phyloP scores from a whole-genome alignment of 2,329 filamentous ascomycete species.

The Fusarium sp. region DNA sequence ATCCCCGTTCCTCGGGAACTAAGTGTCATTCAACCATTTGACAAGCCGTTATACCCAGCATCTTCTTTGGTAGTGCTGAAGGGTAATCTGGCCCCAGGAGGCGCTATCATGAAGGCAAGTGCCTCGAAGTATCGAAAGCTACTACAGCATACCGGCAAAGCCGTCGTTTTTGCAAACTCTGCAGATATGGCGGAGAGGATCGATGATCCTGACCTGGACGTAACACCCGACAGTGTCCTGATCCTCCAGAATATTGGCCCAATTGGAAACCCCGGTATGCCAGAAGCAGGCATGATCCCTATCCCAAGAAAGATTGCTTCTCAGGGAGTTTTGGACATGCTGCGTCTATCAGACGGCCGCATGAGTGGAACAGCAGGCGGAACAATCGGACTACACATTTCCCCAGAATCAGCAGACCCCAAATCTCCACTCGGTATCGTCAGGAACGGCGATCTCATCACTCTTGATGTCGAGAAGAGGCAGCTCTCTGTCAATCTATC shows the following conservation, averaged over 20 bases:
- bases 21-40: conserved; percentile 71
- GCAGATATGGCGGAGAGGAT: conserved; percentile 77
- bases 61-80: conserved; percentile 84
- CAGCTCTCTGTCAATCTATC: conserved; percentile 68
- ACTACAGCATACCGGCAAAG: conserved; percentile 56
- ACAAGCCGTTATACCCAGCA: conserved; percentile 71
- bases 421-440: conserved; percentile 82
- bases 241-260: conserved; percentile 90
- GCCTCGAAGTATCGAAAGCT: conserved; percentile 77
- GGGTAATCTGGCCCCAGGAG: conserved; percentile 84
- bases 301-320: conserved; percentile 81
- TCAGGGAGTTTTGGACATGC: conserved; percentile 79
- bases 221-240: conserved; percentile 69
- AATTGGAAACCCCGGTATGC: conserved; percentile 92
- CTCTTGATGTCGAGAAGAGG: conserved; percentile 77
- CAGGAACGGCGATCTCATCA: conserved; percentile 78
- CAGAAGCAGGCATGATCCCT: conserved; percentile 74
- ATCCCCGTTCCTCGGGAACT: conserved; percentile 55
- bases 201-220: conserved; percentile 67
- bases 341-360: conserved; percentile 85
- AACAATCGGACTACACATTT: conserved; percentile 89
- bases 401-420: conserved; percentile 81
- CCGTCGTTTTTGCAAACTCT: conserved; percentile 76
- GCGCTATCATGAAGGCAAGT: conserved; percentile 90
- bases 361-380: conserved; percentile 90